Evolutionary conservation across 805 yeast species (phyloP), one percentile per base, ranked within the genome.

Genomic region (Pichia ethanolica): DNA sequence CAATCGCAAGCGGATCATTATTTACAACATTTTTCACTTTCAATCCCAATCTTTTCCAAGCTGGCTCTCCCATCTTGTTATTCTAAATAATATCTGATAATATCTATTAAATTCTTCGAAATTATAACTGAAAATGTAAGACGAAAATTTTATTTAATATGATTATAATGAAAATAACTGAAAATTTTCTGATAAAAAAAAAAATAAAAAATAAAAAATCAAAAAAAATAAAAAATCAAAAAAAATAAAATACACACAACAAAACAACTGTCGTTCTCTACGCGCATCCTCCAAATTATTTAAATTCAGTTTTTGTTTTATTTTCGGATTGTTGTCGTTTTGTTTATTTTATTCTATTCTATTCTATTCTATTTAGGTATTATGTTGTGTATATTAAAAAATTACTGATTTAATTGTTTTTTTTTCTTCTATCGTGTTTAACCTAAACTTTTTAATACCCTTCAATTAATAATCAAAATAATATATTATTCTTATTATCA

Each of bases 31-130:
- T 70, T 55, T 80, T 74, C 48, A 83, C 81, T 58, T 79, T 71
- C 39, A 87, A 73, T 32, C 95, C 95, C 7, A 83, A 71, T 58
- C 81, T 73, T 63, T 86, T 86, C 95, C 95, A 86, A 1, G 95
- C 95, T 37, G 95, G 95, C n/a, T 78, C 60, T 11, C 35, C 14
- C 56, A 50, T 45, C 26, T 35, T 42, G 43, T 20, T 40, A 20
- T 37, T 25, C 8, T 9, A n/a, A n/a, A 12, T n/a, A 10, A 9
- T 37, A n/a, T 9, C 13, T 37, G n/a, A 10, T 25, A 10, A 2
- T n/a, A 10, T 3, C 2, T n/a, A 10, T 37, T 37, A n/a, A 14
- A n/a, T 8, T 25, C 39, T 37, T 37, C 4, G 9, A n/a, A 10
- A n/a, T 37, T 9, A 20, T 2, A 20, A 20, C 3, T 20, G 20